Evolutionary conservation across 129 eudicot species (phyloP).

Genomic region (Scalesia atractyloides): DNA sequence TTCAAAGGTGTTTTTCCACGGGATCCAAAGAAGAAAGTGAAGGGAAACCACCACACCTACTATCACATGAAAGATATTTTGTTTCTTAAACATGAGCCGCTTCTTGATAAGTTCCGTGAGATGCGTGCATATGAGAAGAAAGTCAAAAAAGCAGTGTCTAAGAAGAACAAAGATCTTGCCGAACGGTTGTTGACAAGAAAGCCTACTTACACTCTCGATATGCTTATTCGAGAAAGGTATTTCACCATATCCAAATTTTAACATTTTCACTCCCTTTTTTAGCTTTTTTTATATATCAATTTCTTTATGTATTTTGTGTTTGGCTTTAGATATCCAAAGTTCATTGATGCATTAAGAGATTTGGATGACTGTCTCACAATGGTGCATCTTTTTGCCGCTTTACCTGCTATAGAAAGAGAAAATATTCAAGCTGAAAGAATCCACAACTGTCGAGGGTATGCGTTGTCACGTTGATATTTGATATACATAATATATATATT

Average conservation of each 20-base stretch:
- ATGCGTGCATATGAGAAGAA: slow-evolving; percentile 68
- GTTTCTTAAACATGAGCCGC: slow-evolving; percentile 79
- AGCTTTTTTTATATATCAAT: background rate
- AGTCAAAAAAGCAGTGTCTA: slow-evolving; percentile 65
- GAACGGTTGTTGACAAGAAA: slow-evolving; percentile 51
- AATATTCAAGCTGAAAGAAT: slow-evolving; percentile 58
- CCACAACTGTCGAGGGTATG: slow-evolving; percentile 74
- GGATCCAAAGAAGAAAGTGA: slow-evolving; percentile 94
- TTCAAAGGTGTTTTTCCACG: slow-evolving; percentile 84
- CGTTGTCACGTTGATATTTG: background rate
- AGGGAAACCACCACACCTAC: slow-evolving; percentile 90
- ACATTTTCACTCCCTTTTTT: background rate
- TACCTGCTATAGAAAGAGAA: slow-evolving; percentile 74
- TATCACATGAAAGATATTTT: slow-evolving; percentile 81
- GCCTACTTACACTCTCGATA: slow-evolving; percentile 62
- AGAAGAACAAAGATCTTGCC: slow-evolving; percentile 70
- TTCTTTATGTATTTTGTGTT: background rate
- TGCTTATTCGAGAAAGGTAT: slow-evolving; percentile 68
- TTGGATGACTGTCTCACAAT: slow-evolving; percentile 80
- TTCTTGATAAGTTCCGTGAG: slow-evolving; percentile 68
- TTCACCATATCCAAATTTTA: background rate
- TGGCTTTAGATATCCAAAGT: slow-evolving; percentile 64
- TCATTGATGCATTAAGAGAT: slow-evolving; percentile 77
- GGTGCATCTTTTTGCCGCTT: slow-evolving; percentile 88
- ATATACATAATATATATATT: no score